Evolutionary conservation across 1,284 basidiomycete genomes (phyloP).

Genomic region (Cryptococcus amylolentus): DNA sequence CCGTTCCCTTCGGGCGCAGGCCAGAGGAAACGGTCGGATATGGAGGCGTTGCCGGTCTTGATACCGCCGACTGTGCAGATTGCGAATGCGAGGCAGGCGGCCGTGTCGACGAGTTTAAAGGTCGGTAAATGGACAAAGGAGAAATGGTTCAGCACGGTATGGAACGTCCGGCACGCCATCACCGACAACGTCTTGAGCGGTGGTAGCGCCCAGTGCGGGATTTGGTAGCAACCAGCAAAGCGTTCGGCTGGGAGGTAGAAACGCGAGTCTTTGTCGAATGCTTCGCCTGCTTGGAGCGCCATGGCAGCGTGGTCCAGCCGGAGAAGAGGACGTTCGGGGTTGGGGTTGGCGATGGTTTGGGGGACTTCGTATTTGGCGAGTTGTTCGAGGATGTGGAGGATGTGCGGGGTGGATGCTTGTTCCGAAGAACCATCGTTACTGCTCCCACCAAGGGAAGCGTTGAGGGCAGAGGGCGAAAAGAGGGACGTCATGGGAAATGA

Average conservation of each 20-base stretch:
- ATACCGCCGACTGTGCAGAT: constrained; percentile 52
- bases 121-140: constrained; percentile 51
- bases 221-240: constrained; percentile 50
- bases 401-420: constrained; percentile 14
- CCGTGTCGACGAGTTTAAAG: constrained; percentile 48
- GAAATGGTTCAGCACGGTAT: constrained; percentile 50
- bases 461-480: constrained; percentile 31
- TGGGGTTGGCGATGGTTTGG: constrained; percentile 39
- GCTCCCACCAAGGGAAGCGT: constrained; percentile 1
- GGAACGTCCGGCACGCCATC: constrained; percentile 49
- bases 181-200: constrained; percentile 45
- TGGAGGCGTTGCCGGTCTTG: constrained; percentile 10
- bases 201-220: constrained; percentile 52
- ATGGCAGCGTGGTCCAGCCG: constrained; percentile 27
- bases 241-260: constrained; percentile 48
- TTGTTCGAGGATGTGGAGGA: constrained; percentile 34
- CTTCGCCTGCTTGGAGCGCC: constrained; percentile 17
- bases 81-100: constrained; percentile 50
- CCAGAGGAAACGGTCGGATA: constrained; percentile 1
- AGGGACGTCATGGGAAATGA: constrained; percentile 35
- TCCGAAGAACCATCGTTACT: constrained; percentile 5
- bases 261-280: constrained; percentile 19
- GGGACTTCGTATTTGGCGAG: constrained; percentile 41
- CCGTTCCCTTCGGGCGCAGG: not conserved
- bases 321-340: constrained; percentile 46